A percentile compares a stretch with the other conserved stretches of the same genome.
phyloP scores from a whole-genome alignment of 2,329 filamentous ascomycete genomes.

The Apiospora koreana region DNA sequence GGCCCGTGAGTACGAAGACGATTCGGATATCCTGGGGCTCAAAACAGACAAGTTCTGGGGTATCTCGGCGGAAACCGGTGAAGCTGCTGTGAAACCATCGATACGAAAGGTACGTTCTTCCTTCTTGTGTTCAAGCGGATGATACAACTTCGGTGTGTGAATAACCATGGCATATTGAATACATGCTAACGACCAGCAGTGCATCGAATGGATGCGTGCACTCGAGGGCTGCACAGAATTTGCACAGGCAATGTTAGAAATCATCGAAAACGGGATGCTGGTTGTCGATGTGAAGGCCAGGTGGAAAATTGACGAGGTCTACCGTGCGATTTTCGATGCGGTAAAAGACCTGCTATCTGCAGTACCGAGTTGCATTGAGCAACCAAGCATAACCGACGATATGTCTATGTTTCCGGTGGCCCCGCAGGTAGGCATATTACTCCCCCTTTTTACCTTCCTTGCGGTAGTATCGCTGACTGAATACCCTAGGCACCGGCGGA shows the following conservation, averaged over 20 bases:
- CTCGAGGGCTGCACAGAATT: not conserved
- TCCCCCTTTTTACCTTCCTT: too few relatives aligned
- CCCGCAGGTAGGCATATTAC: too few relatives aligned
- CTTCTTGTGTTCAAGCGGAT: not conserved
- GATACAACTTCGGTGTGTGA: too few relatives aligned
- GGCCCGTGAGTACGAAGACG: not conserved
- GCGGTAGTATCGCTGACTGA: too few relatives aligned
- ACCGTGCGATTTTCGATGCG: not conserved
- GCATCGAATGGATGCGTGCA: not conserved
- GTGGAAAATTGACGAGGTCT: not conserved
- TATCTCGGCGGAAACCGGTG: not conserved
- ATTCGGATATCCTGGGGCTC: not conserved
- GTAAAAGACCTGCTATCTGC: not conserved
- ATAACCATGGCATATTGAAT: too few relatives aligned
- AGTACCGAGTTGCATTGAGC: not conserved
- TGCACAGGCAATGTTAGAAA: not conserved
- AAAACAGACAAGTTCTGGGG: not conserved
- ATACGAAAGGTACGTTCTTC: not conserved
- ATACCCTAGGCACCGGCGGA: too few relatives aligned
- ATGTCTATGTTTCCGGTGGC: too few relatives aligned
- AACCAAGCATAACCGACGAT: too few relatives aligned
- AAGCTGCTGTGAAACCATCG: not conserved
- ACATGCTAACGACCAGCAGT: not conserved
- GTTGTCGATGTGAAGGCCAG: not conserved
- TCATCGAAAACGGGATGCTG: not conserved